A percentile compares a stretch with the other conserved stretches of the same genome.
Evolutionary conservation across 306 rosid species (phyloP).

Genomic region (Styphnolobium japonicum): DNA sequence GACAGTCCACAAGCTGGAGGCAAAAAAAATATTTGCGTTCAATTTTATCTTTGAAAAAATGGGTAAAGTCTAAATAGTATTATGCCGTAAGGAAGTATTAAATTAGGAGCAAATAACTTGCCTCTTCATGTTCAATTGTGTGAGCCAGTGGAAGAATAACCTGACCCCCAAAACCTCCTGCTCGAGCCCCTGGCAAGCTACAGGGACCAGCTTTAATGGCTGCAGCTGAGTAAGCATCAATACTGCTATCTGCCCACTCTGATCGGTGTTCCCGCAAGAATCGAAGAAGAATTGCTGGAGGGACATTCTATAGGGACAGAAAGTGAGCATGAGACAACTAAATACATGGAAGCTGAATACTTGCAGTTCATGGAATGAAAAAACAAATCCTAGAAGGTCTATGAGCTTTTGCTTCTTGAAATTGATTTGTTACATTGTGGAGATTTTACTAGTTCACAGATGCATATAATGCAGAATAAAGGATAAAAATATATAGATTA

Average conservation of each 20-base stretch:
- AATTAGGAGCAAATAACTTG: conserved; percentile 34
- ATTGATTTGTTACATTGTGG: too few species aligned
- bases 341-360: background rate
- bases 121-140: conserved; percentile 97
- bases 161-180: conserved; percentile 87
- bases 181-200: conserved; percentile 61
- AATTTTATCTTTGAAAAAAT: background rate
- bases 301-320: conserved; percentile 67
- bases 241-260: conserved; percentile 98
- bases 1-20: background rate
- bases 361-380: background rate
- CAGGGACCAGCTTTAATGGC: conserved; percentile 91
- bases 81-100: background rate
- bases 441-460: too few species aligned
- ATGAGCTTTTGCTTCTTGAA: background rate
- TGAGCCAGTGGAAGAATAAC: conserved; percentile 97
- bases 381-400: background rate
- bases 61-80: background rate
- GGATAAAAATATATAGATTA: too few species aligned
- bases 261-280: conserved; percentile 93
- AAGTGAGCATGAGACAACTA: background rate
- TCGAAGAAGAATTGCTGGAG: conserved; percentile 92
- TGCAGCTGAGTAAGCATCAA: conserved; percentile 95
- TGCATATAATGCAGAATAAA: too few species aligned
- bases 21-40: background rate